These are phyloP conservation scores for Cladosporium velox DNA, from an alignment of 2,329 filamentous ascomycete species.

Conservation along the genomic window DNA sequence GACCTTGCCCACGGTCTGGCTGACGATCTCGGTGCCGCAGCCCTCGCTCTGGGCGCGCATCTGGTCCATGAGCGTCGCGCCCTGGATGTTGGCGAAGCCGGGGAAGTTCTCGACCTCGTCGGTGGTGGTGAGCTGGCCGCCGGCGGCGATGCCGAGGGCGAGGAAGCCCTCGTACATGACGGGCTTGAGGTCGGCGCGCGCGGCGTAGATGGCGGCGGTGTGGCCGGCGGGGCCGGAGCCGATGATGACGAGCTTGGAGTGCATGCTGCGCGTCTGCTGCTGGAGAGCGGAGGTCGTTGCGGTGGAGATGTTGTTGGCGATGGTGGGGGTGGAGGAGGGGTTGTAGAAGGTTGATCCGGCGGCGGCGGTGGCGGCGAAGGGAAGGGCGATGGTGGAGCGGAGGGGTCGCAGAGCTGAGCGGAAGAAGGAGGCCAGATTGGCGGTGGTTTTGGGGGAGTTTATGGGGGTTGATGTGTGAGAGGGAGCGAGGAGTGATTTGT, in stretches of 20 bases:
- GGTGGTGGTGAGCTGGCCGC: conserved; percentile 95
- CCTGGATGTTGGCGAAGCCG: conserved; percentile 89
- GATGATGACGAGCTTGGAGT: conserved; percentile 79
- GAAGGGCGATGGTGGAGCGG: conserved; percentile 70
- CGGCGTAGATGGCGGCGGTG: conserved; percentile 94
- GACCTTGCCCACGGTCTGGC: conserved; percentile 86
- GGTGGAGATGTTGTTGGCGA: conserved; percentile 31
- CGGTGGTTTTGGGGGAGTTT: conserved; percentile 45
- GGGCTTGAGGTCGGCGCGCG: conserved; percentile 90
- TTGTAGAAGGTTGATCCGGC: conserved; percentile 39
- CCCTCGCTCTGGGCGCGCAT: conserved; percentile 90
- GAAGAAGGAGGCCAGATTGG: conserved; percentile 83
- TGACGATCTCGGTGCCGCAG: conserved; percentile 90
- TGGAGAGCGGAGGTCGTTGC: conserved; percentile 25
- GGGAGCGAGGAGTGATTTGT: conserved; percentile 12
- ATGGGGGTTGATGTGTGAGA: neutral
- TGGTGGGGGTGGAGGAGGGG: conserved; percentile 28
- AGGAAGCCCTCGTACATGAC: conserved; percentile 98
- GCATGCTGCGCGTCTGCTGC: conserved; percentile 65
- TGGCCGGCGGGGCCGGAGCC: conserved; percentile 95
- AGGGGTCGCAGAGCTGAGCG: conserved; percentile 59
- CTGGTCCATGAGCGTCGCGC: conserved; percentile 86
- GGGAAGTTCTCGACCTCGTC: conserved; percentile 99
- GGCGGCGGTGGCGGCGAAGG: conserved; percentile 62
- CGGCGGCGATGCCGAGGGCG: conserved; percentile 92